Percentiles rank a stretch among this genome's conserved stretches.
These are phyloP conservation scores for Globisporangium cederbergense DNA, from an alignment of 352 stramenopile genomes.

Conservation along the genomic window DNA sequence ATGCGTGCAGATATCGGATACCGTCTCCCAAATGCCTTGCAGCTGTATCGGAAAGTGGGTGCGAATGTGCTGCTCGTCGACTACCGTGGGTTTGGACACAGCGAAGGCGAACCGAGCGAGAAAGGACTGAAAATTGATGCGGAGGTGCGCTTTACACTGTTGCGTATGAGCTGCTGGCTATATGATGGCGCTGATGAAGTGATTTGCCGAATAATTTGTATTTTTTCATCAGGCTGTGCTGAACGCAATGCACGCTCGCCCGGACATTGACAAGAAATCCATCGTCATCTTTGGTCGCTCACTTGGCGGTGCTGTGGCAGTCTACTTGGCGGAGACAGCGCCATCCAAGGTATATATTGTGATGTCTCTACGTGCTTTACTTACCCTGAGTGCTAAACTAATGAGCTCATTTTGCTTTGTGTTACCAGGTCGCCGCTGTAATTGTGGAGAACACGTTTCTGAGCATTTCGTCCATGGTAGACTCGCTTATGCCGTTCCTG, in stretches of 20 bases:
- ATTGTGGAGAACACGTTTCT: slow-evolving; percentile 95
- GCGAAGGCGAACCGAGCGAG: slow-evolving; percentile 83
- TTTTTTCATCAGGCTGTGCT: slow-evolving; percentile 47
- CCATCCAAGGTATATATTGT: slow-evolving; percentile 40
- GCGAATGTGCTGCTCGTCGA: slow-evolving; percentile 93
- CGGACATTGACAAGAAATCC: slow-evolving; percentile 82
- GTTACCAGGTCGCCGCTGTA: slow-evolving; percentile 74
- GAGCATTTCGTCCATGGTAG: slow-evolving; percentile 92
- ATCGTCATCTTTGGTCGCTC: slow-evolving; percentile 92
- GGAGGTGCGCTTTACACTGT: slow-evolving; percentile 38
- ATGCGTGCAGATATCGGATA: slow-evolving; percentile 86
- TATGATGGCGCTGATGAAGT: not conserved
- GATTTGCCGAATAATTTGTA: not conserved
- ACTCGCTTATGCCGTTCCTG: slow-evolving; percentile 91
- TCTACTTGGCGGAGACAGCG: slow-evolving; percentile 85
- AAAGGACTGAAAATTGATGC: slow-evolving; percentile 90
- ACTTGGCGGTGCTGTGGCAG: slow-evolving; percentile 90
- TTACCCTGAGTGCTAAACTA: no score
- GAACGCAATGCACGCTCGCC: slow-evolving; percentile 63
- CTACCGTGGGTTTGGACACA: slow-evolving; percentile 93
- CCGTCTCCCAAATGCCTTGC: slow-evolving; percentile 89
- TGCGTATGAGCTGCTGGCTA: not conserved
- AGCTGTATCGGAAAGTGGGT: slow-evolving; percentile 85
- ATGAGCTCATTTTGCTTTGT: slow-evolving; percentile 4
- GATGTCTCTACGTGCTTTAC: not conserved